Conservation (phyloP, 2,329 filamentous ascomycete genomes). For the Epicoccum nigrum region DNA sequence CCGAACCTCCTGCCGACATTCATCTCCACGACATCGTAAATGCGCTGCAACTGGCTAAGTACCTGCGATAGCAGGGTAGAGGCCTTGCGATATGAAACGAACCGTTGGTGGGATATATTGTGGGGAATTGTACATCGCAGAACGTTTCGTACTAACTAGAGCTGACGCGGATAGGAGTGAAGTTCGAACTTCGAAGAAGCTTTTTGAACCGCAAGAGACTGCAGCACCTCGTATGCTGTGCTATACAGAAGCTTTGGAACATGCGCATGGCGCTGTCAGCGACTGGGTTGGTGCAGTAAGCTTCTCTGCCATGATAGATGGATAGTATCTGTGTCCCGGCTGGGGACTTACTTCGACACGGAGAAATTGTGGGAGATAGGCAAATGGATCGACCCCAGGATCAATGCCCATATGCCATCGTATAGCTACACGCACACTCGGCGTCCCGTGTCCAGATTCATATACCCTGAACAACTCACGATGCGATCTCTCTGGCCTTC, state of each 20-base stretch:
- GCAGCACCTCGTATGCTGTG: too few relatives aligned
- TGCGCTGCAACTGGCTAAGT: neutral
- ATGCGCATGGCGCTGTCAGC: too few relatives aligned
- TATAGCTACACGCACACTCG: neutral
- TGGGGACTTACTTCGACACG: neutral
- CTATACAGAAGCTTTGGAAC: too few relatives aligned
- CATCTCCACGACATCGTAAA: neutral
- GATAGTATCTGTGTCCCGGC: neutral
- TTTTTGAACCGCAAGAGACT: too few relatives aligned
- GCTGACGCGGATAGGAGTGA: too few relatives aligned
- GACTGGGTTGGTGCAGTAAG: neutral
- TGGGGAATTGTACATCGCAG: too few relatives aligned
- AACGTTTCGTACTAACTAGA: too few relatives aligned
- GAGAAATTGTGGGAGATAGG: slow-evolving; percentile 2
- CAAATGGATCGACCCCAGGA: slow-evolving; percentile 11
- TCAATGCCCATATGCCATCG: neutral
- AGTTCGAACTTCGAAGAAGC: too few relatives aligned
- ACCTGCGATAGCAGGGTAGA: too few relatives aligned
- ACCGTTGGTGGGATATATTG: too few relatives aligned
- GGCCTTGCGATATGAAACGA: too few relatives aligned
- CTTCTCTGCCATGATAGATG: neutral
- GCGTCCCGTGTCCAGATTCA: neutral
- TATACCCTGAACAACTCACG: neutral
- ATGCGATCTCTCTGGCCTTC: slow-evolving; percentile 1
- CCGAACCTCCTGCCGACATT: neutral